Conservation (phyloP, 495 filamentous ascomycete species). For the Penicillium coffeae region DNA sequence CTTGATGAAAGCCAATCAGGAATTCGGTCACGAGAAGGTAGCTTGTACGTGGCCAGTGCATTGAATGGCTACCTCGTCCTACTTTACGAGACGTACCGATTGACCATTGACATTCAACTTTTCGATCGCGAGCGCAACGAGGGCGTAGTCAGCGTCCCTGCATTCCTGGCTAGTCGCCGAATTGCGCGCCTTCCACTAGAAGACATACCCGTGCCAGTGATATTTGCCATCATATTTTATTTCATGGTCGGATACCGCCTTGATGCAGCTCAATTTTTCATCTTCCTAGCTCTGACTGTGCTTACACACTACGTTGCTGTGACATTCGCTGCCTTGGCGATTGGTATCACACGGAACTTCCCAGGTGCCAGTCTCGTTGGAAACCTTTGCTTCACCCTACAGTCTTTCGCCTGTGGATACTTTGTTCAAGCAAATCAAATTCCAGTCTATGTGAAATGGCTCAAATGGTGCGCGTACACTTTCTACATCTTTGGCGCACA, state of each 20-base stretch:
- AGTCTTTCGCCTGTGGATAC: constrained; percentile 66
- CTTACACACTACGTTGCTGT: constrained; percentile 64
- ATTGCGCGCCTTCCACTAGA: constrained; percentile 61
- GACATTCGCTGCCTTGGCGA: constrained; percentile 55
- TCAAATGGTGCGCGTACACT: constrained; percentile 54
- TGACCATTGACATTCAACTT: constrained; percentile 65
- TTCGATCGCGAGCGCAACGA: constrained; percentile 72
- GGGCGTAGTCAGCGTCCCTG: constrained; percentile 62
- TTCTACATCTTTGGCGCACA: constrained; percentile 68
- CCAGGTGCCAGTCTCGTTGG: constrained; percentile 59
- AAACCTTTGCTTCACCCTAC: constrained; percentile 67
- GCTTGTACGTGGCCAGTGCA: constrained; percentile 61
- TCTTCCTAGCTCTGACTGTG: constrained; percentile 60
- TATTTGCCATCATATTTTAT: constrained; percentile 67
- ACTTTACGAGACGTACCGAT: constrained; percentile 66
- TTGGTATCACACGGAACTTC: constrained; percentile 59
- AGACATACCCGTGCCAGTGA: constrained; percentile 63
- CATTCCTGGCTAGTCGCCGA: constrained; percentile 62
- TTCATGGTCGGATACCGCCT: constrained; percentile 70
- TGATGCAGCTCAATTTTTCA: constrained; percentile 58
- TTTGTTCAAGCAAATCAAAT: constrained; percentile 69
- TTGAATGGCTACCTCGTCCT: constrained; percentile 72
- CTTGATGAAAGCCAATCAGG: constrained; percentile 58
- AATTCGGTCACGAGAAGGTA: constrained; percentile 57
- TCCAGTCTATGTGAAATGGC: constrained; percentile 69